Base-by-base conservation (phyloP, 2,329 filamentous ascomycete species). In the Phaeophleospora eucalypticola region DNA sequence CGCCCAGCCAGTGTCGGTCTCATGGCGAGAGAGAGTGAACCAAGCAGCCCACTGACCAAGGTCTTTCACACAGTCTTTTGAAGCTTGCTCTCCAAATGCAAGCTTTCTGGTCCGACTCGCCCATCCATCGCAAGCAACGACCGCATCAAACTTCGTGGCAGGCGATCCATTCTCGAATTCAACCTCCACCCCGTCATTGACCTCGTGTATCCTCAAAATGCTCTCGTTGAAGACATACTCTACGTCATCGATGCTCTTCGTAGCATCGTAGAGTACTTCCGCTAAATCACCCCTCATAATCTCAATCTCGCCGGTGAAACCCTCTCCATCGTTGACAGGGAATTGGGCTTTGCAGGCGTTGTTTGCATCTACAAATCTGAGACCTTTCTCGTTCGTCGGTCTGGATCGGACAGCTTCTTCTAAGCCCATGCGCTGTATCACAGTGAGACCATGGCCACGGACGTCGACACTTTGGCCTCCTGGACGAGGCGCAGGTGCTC, bases 221-320 rank as follows among this genome's bases (percentile, higher is more conserved):
- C 46, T 53, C 2, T 51, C 56, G 35, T 48, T 49, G 39, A 58
- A 59, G 6, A 52, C 6, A 37, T 61, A 61, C 17, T 56, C 29
- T 8, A 59, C 54, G 6, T 54, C 47, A 3, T 51, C 52, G 10
- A 43, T 43, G 2, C 43, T 32, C 19, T 51, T 59, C 4, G 55
- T 55, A 15, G 47, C 54, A 4, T 58, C 44, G 4, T 75, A 68
- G 0, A 81, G 46, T 1, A 80, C 54, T 1, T 55, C 58, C 10
- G 69, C 72, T 21, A 81, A 52, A 43, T 79, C 74, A 0, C 74
- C 77, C 7, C 78, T 65, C 69, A 81, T 46, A 39, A 81, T 79
- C 60, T 81, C 78, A 32, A 70, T 73, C 17, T 81, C 77, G 0
- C 65, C 68, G 0, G 74, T 75, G 18, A 77, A 65, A 14, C 51